A percentile compares a stretch with the other conserved stretches of the same genome.
Evolutionary conservation across 768 basidiomycete species (phyloP).

Genomic region (Zangia roseola): DNA sequence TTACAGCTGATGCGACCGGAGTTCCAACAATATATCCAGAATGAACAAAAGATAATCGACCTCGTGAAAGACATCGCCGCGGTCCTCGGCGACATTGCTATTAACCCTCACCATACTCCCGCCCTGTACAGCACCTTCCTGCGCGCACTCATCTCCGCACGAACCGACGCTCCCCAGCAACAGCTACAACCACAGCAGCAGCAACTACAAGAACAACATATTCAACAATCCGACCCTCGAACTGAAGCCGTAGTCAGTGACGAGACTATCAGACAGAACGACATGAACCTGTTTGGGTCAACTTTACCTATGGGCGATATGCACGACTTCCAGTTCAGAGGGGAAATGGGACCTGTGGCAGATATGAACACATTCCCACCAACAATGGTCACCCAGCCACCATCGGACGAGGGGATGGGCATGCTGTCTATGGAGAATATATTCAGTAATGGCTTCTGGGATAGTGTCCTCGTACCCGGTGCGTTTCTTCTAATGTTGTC

Average conservation of each 20-base stretch:
- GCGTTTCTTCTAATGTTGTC: slow-evolving; percentile 25
- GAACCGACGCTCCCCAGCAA: slow-evolving; percentile 32
- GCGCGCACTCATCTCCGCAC: slow-evolving; percentile 67
- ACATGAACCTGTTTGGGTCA: slow-evolving; percentile 29
- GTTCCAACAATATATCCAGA: slow-evolving; percentile 72
- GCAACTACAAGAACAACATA: slow-evolving; percentile 16
- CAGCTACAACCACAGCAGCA: slow-evolving; percentile 18
- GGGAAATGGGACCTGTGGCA: slow-evolving; percentile 83
- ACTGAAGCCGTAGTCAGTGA: slow-evolving; percentile 19
- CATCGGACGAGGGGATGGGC: slow-evolving; percentile 40
- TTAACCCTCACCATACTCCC: slow-evolving; percentile 82
- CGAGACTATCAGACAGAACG: slow-evolving; percentile 22
- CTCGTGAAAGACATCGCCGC: slow-evolving; percentile 82
- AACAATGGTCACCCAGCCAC: slow-evolving; percentile 65
- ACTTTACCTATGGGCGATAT: slow-evolving; percentile 19
- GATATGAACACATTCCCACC: slow-evolving; percentile 86
- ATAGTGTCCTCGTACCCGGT: slow-evolving; percentile 85
- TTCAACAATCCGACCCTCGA: slow-evolving; percentile 17
- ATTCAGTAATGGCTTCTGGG: slow-evolving; percentile 80
- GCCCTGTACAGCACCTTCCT: slow-evolving; percentile 86
- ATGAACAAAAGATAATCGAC: slow-evolving; percentile 67
- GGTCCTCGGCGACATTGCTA: slow-evolving; percentile 73
- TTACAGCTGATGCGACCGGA: slow-evolving; percentile 77
- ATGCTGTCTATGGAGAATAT: slow-evolving; percentile 82
- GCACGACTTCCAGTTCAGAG: slow-evolving; percentile 66